Evolutionary conservation across 2,329 filamentous ascomycete genomes (phyloP), one percentile per base, ranked within the genome.

Genomic region (Parafenestella ontariensis): DNA sequence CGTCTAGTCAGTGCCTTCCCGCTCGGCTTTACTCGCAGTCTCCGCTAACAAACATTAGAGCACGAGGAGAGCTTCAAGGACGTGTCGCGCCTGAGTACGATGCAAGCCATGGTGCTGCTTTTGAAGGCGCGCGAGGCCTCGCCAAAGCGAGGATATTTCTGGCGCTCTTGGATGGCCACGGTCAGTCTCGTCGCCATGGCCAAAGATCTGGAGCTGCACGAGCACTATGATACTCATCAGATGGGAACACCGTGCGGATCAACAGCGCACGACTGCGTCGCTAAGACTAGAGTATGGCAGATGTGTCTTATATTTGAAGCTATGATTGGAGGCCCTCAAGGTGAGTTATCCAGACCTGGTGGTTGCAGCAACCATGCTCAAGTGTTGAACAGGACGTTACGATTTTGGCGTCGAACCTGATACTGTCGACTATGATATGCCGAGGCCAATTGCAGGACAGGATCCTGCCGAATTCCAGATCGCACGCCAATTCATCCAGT

Each of bases 1-100:
- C 92, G 53, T 90, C 91, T 24, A 89, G 91, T 95, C 80, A 79
- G 85, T 79, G 23, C n/a, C 36, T 26, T 8, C n/a, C 17, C 6
- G 11, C 3, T 15, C 28, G 10, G 9, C 36, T 20, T 10, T 8
- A 34, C 1, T 4, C 15, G 9, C 4, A 26, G 13, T 24, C 8
- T 40, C 18, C 40, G 46, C 71, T 75, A 52, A 68, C 50, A 31
- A 21, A 3, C 15, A 6, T 4, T 56, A 95, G 91, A 90, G 72
- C 94, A 98, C 69, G 90, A 94, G 62, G 89, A 96, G 74, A 91
- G 90, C 45, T 98, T 97, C 74, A 93, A 96, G 85, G 94, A 97
- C 68, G 87, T 94, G 21, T 92, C 94, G 2, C 85, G 94, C 45
- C 72, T 98, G 42, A 97, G 92, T 76, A 98, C 95, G 0, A 87